Evolutionary conservation across 2,329 filamentous ascomycete species (phyloP).

Genomic region (Trichophyton mentagrophytes): DNA sequence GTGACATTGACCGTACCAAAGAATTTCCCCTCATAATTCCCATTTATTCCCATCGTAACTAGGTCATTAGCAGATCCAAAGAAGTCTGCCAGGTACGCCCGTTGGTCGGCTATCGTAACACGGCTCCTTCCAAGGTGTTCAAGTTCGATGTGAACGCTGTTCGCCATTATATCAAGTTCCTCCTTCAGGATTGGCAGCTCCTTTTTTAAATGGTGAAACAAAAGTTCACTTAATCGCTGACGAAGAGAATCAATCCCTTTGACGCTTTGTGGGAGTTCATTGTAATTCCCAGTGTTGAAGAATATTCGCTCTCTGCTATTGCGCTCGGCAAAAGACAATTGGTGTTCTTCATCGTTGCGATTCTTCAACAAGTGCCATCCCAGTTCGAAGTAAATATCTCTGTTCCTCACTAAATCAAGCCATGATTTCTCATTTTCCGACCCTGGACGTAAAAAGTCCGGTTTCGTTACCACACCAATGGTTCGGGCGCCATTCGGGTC

Average conservation of each 20-base stretch:
- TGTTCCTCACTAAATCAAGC: slow-evolving; percentile 17
- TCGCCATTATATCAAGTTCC: slow-evolving; percentile 13
- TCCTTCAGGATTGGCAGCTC: slow-evolving; percentile 18
- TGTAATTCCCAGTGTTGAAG: slow-evolving; percentile 4
- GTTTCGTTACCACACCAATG: slow-evolving; percentile 25
- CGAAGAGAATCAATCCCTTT: slow-evolving; percentile 7
- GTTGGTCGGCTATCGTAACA: slow-evolving; percentile 32
- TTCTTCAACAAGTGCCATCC: slow-evolving; percentile 21
- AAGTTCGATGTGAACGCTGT: neutral
- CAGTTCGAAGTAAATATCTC: slow-evolving; percentile 17
- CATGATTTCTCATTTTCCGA: slow-evolving; percentile 18
- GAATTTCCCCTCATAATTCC: slow-evolving; percentile 24
- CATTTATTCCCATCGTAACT: slow-evolving; percentile 22
- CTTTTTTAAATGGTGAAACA: slow-evolving; percentile 18
- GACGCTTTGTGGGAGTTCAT: neutral
- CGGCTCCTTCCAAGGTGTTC: slow-evolving; percentile 31
- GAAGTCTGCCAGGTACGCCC: slow-evolving; percentile 30
- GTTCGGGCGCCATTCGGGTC: slow-evolving; percentile 20
- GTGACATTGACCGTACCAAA: slow-evolving; percentile 16
- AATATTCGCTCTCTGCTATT: slow-evolving; percentile 5
- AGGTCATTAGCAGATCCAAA: slow-evolving; percentile 27
- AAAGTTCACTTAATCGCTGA: slow-evolving; percentile 8
- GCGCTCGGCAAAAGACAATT: neutral
- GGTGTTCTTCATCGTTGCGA: slow-evolving; percentile 1
- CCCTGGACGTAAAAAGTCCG: slow-evolving; percentile 17